These are phyloP conservation scores for Barnettozyma botsteinii DNA, from an alignment of 805 yeast species.

Conservation along the genomic window DNA sequence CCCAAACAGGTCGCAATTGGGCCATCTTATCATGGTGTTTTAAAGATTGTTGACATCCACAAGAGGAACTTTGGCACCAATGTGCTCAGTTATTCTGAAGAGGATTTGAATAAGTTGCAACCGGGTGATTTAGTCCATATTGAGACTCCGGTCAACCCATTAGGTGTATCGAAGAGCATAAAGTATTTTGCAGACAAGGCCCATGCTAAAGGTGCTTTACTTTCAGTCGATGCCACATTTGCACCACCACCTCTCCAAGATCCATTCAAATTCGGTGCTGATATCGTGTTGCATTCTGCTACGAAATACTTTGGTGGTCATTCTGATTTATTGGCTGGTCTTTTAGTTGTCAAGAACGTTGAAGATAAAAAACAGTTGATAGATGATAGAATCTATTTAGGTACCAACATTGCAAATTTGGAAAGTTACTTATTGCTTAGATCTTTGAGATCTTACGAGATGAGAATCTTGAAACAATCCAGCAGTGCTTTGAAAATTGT, in stretches of 20 bases:
- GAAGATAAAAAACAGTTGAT: constrained; percentile 41
- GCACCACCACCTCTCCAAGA: constrained; percentile 89
- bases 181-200: constrained; percentile 60
- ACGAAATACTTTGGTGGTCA: constrained; percentile 97
- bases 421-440: constrained; percentile 72
- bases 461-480: constrained; percentile 66
- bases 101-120: constrained; percentile 41
- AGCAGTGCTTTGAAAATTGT: constrained; percentile 59
- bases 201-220: constrained; percentile 67
- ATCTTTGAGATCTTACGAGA: constrained; percentile 73
- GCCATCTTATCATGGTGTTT: constrained; percentile 82
- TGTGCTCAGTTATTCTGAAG: constrained; percentile 38
- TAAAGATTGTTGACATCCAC: constrained; percentile 59
- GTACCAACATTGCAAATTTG: constrained; percentile 73
- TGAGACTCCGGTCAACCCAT: constrained; percentile 88
- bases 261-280: constrained; percentile 80
- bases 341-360: constrained; percentile 57
- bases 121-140: constrained; percentile 75
- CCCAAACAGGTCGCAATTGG: constrained; percentile 75
- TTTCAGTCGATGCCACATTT: constrained; percentile 80
- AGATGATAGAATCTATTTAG: constrained; percentile 63
- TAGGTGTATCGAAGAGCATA: constrained; percentile 61
- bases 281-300: constrained; percentile 86
- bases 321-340: constrained; percentile 83
- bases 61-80: constrained; percentile 55